These are phyloP conservation scores for Paracoccidioides brasiliensis DNA, from an alignment of 2,329 filamentous ascomycete species.

Conservation along the genomic window DNA sequence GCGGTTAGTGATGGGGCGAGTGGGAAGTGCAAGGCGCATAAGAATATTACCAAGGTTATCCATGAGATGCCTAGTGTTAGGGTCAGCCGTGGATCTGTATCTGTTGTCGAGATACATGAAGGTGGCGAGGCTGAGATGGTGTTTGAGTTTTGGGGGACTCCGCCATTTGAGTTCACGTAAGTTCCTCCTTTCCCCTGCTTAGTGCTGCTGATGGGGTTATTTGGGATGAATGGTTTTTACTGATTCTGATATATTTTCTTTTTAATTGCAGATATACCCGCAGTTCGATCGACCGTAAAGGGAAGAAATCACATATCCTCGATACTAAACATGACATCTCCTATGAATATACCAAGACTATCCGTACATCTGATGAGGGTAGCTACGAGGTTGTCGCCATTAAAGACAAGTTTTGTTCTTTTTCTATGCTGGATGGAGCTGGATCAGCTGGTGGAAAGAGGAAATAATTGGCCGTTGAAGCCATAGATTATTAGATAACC, in stretches of 20 bases:
- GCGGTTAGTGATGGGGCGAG: constrained; percentile 77
- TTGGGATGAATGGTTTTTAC: too few species aligned
- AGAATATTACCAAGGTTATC: constrained; percentile 68
- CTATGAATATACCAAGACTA: constrained; percentile 64
- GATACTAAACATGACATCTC: constrained; percentile 85
- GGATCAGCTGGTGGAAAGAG: constrained; percentile 18
- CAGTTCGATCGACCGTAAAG: constrained; percentile 69
- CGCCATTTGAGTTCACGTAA: constrained; percentile 88
- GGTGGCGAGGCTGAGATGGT: constrained; percentile 85
- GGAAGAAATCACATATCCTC: constrained; percentile 64
- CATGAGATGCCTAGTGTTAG: constrained; percentile 86
- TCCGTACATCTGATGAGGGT: constrained; percentile 82
- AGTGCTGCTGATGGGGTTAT: too few species aligned
- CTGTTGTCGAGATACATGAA: constrained; percentile 87
- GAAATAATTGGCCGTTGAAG: background rate
- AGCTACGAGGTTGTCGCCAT: constrained; percentile 96
- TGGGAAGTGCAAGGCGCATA: constrained; percentile 63
- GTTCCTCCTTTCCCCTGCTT: constrained; percentile 13
- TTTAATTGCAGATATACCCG: constrained; percentile 55
- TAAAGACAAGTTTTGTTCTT: constrained; percentile 84
- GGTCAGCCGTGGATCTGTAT: constrained; percentile 70
- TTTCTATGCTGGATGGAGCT: constrained; percentile 55
- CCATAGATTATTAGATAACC: background rate
- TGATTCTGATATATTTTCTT: background rate
- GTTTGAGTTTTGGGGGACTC: constrained; percentile 90